A percentile compares a stretch with the other conserved stretches of the same genome.
Conservation (phyloP, 1,284 basidiomycete species). For the Coniferiporia weirii region DNA sequence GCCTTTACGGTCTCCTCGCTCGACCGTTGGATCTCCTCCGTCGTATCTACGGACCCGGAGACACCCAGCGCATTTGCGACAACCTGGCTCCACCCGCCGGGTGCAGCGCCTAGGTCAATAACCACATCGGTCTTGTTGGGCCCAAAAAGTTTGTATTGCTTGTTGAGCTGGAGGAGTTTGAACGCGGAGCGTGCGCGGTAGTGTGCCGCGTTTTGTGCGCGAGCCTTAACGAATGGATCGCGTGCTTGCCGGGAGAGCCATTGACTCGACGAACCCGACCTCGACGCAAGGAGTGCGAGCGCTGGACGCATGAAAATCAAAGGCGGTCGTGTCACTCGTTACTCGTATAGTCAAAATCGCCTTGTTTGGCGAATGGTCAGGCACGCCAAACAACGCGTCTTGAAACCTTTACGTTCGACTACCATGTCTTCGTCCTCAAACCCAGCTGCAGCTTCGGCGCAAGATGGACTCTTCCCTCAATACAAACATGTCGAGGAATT, state of each 20-base stretch:
- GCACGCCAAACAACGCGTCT: background rate
- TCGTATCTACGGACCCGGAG: conserved; percentile 16
- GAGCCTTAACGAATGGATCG: conserved; percentile 66
- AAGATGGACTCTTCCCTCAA: conserved; percentile 4
- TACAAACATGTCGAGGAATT: conserved; percentile 18
- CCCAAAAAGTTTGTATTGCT: conserved; percentile 40
- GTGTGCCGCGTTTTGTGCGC: conserved; percentile 35
- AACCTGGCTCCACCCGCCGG: conserved; percentile 87
- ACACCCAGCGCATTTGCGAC: conserved; percentile 56
- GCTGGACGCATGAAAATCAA: conserved; percentile 11
- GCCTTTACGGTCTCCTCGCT: conserved; percentile 5
- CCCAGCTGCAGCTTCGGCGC: background rate
- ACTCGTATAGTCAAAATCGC: no score
- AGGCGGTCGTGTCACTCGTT: no score
- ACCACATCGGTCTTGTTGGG: conserved; percentile 47
- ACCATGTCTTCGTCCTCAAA: background rate
- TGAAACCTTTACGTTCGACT: background rate
- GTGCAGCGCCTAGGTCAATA: conserved; percentile 82
- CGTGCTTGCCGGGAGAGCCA: conserved; percentile 61
- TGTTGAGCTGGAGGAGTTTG: conserved; percentile 75
- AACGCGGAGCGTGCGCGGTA: conserved; percentile 81
- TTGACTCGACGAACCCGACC: conserved; percentile 32
- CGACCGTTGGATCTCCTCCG: background rate
- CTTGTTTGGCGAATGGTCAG: background rate
- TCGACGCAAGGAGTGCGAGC: conserved; percentile 1